Evolutionary conservation across 176 grass and related monocot species (phyloP).

Genomic region (Hsuehochloa calcarea): DNA sequence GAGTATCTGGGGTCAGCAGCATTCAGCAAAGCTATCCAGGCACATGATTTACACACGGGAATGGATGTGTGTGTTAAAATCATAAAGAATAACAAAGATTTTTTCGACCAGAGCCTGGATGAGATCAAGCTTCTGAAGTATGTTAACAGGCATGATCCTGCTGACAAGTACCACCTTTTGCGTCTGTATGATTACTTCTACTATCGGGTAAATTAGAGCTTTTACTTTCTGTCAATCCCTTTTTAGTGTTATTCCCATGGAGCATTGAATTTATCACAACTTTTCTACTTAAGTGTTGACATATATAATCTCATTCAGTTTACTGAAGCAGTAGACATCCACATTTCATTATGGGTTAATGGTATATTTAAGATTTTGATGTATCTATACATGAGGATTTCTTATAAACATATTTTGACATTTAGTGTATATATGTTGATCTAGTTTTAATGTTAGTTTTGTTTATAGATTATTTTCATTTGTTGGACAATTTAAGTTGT

Average conservation of each 20-base stretch:
- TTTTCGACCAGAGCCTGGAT: slow-evolving; percentile 98
- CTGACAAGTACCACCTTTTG: slow-evolving; percentile 86
- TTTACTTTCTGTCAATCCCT: slow-evolving; percentile 13
- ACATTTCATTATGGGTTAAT: neutral
- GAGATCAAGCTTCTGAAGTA: slow-evolving; percentile 99
- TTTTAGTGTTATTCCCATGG: neutral
- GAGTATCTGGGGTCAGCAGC: slow-evolving; percentile 98
- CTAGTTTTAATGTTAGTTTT: neutral
- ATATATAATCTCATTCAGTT: slow-evolving; percentile 8
- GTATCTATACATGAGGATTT: neutral
- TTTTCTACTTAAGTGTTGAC: slow-evolving; percentile 1
- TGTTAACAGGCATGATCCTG: slow-evolving; percentile 98
- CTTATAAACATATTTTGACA: neutral
- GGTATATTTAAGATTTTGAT: slow-evolving; percentile 7
- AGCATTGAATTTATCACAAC: slow-evolving; percentile 4
- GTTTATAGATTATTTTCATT: neutral
- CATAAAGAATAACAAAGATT: slow-evolving; percentile 99
- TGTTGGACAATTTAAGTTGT: neutral
- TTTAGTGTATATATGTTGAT: neutral
- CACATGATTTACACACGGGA: slow-evolving; percentile 97
- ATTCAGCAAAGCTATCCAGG: slow-evolving; percentile 99
- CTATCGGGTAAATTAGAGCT: slow-evolving; percentile 68
- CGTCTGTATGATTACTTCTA: slow-evolving; percentile 99
- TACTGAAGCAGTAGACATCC: neutral
- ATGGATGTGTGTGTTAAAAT: slow-evolving; percentile 99